phyloP scores from a whole-genome alignment of 2,329 filamentous ascomycete species.

The Pseudogymnoascus sp. region DNA sequence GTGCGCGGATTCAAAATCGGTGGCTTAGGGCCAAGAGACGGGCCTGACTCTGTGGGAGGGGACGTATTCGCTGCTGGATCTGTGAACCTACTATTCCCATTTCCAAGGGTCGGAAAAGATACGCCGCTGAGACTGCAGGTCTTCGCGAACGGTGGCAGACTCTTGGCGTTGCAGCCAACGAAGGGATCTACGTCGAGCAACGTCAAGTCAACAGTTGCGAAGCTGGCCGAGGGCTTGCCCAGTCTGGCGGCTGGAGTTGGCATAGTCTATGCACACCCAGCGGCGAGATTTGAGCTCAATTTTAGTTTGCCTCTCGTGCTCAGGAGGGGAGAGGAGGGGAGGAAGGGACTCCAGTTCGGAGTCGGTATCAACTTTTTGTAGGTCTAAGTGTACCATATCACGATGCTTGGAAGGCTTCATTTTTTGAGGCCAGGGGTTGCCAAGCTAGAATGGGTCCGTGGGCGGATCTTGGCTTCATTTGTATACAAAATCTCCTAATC shows the following conservation, averaged over 20 bases:
- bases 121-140: conserved; percentile 80
- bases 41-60: conserved; percentile 76
- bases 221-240: conserved; percentile 67
- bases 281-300: conserved; percentile 91
- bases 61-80: conserved; percentile 88
- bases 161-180: conserved; percentile 62
- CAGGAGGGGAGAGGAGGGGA: conserved; percentile 73
- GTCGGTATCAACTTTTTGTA: conserved; percentile 92
- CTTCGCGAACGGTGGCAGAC: conserved; percentile 82
- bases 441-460: not conserved
- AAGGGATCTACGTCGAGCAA: conserved; percentile 33
- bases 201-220: conserved; percentile 47
- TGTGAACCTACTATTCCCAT: conserved; percentile 73
- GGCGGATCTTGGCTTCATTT: not conserved
- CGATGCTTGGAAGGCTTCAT: not conserved
- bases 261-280: conserved; percentile 88
- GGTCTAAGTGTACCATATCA: not conserved
- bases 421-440: not conserved
- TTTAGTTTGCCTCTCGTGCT: conserved; percentile 81
- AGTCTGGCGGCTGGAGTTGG: conserved; percentile 83
- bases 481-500: conserved; percentile 6
- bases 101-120: conserved; percentile 73
- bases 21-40: conserved; percentile 82
- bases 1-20: conserved; percentile 88
- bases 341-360: conserved; percentile 91